Conservation (phyloP, 345 rosid genomes). For the Camelina neglecta region DNA sequence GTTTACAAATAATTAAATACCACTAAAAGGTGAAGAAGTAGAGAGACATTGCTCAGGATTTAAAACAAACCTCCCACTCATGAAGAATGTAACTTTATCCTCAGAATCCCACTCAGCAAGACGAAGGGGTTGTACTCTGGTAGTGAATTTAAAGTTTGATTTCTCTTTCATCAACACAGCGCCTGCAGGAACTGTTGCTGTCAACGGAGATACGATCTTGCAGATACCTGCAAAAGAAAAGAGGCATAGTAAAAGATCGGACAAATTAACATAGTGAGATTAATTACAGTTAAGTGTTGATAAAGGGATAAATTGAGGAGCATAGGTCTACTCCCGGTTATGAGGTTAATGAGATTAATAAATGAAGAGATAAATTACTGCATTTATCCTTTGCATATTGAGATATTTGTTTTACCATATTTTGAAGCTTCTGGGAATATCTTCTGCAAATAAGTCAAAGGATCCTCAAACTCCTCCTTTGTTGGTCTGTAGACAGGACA, state of each 20-base stretch:
- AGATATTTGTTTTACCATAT: conserved; percentile 62
- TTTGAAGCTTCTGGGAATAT: conserved; percentile 94
- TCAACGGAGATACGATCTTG: conserved; percentile 88
- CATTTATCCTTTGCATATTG: conserved; percentile 6
- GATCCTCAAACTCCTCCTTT: conserved; percentile 96
- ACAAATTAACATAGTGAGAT: not conserved
- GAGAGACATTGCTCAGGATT: conserved; percentile 18
- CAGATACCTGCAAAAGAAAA: conserved; percentile 69
- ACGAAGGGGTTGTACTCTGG: conserved; percentile 98
- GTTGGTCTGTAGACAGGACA: conserved; percentile 97
- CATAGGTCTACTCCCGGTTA: not conserved
- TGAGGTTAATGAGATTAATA: too few relatives aligned
- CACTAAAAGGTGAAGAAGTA: conserved; percentile 9
- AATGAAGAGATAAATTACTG: not conserved
- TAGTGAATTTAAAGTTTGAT: conserved; percentile 91
- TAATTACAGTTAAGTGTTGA: not conserved
- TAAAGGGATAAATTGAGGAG: conserved; percentile 1
- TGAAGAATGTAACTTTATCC: conserved; percentile 93
- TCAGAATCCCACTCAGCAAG: conserved; percentile 96
- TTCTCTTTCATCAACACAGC: conserved; percentile 86
- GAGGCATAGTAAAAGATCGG: conserved; percentile 19
- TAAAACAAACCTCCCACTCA: conserved; percentile 90
- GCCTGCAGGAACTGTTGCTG: conserved; percentile 93
- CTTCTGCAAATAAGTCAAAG: conserved; percentile 85
- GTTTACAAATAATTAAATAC: conserved; percentile 40